A percentile compares a stretch with the other conserved stretches of the same genome.
Conservation (phyloP, 768 basidiomycete species). For the Leccinum subgranulosum region DNA sequence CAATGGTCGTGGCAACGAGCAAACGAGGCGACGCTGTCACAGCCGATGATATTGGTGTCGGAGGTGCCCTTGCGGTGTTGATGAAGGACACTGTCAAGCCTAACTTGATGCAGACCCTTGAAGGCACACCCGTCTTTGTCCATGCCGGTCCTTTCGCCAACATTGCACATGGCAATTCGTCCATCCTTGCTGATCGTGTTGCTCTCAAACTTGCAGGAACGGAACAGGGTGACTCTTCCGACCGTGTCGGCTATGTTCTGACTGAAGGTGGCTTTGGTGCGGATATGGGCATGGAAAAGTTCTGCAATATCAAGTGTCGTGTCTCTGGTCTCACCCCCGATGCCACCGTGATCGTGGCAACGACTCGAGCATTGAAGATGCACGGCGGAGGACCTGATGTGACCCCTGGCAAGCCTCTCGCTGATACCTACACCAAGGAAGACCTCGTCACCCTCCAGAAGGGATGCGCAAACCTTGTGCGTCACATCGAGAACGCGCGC, state of each 20-base stretch:
- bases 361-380: conserved; percentile 98
- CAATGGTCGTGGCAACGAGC: conserved; percentile 96
- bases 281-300: conserved; percentile 99
- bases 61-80: conserved; percentile 92
- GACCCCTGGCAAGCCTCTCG: conserved; percentile 90
- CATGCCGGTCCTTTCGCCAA: conserved; percentile 99
- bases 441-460: conserved; percentile 85
- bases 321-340: conserved; percentile 90
- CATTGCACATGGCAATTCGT: conserved; percentile 98
- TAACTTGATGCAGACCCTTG: conserved; percentile 96
- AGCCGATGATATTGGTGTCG: conserved; percentile 93
- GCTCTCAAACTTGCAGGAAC: conserved; percentile 96
- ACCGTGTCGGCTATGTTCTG: conserved; percentile 89
- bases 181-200: conserved; percentile 95
- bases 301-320: conserved; percentile 99
- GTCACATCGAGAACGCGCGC: conserved; percentile 91
- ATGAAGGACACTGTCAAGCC: conserved; percentile 99
- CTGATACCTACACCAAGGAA: conserved; percentile 92
- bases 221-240: conserved; percentile 81
- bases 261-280: conserved; percentile 99
- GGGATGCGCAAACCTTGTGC: conserved; percentile 89
- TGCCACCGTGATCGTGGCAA: conserved; percentile 94
- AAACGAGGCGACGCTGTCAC: conserved; percentile 90
- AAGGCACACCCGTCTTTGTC: conserved; percentile 98
- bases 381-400: conserved; percentile 98